phyloP scores from a whole-genome alignment of 148 eudicot genomes.

The Camellia japonica region DNA sequence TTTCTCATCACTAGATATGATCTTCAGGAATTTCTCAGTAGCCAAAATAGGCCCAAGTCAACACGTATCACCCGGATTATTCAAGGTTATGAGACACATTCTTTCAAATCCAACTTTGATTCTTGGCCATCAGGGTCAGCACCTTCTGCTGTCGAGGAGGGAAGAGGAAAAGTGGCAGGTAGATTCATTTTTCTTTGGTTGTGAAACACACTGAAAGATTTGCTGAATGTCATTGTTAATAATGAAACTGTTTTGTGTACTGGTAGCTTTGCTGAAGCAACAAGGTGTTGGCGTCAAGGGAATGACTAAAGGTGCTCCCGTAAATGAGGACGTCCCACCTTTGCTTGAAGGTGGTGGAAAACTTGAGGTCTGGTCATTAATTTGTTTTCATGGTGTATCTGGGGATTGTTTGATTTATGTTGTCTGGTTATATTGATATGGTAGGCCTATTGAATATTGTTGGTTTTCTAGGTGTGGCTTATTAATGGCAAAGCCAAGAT shows the following conservation, averaged over 20 bases:
- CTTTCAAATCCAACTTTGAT: constrained; percentile 87
- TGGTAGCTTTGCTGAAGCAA: constrained; percentile 95
- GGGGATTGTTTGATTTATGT: not conserved
- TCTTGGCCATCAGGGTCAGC: constrained; percentile 93
- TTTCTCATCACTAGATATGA: constrained; percentile 23
- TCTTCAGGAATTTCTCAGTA: constrained; percentile 63
- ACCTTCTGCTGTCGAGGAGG: constrained; percentile 77
- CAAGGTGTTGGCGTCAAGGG: constrained; percentile 90
- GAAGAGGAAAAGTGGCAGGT: constrained; percentile 99
- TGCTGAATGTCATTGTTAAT: constrained; percentile 2
- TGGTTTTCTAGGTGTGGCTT: constrained; percentile 77
- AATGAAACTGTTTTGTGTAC: constrained; percentile 7
- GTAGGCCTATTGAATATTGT: constrained; percentile 17
- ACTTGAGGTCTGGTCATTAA: constrained; percentile 54
- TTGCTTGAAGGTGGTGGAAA: constrained; percentile 93
- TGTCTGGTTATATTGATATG: not conserved
- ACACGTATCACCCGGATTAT: constrained; percentile 74
- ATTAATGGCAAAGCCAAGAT: constrained; percentile 85
- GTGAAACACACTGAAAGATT: not conserved
- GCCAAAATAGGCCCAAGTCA: constrained; percentile 87
- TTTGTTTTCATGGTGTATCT: constrained; percentile 8
- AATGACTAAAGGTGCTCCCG: constrained; percentile 68
- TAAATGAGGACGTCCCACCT: constrained; percentile 90
- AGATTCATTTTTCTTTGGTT: constrained; percentile 9
- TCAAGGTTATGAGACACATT: constrained; percentile 91